Evolutionary conservation across 108 stramenopile genomes (phyloP).

Genomic region (Skeletonema potamos): DNA sequence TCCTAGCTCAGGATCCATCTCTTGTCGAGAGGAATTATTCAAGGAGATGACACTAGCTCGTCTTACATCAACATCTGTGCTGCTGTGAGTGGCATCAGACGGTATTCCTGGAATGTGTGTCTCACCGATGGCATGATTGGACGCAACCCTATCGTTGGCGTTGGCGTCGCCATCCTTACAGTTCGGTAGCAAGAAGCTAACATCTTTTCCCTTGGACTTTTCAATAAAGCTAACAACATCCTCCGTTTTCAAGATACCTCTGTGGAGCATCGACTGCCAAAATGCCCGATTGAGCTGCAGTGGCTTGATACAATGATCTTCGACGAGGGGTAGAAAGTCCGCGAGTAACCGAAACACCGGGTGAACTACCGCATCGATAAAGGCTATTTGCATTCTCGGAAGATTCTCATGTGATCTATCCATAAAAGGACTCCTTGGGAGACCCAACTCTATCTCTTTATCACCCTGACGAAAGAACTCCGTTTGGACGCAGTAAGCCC

Average conservation of each 20-base stretch:
- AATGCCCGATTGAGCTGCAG: conserved; percentile 49
- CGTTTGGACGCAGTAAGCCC: conserved; percentile 49
- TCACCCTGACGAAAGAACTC: conserved; percentile 59
- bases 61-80: conserved; percentile 10
- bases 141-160: neutral
- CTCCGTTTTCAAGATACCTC: conserved; percentile 30
- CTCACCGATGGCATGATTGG: neutral
- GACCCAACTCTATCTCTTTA: conserved; percentile 41
- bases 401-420: conserved; percentile 49
- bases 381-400: conserved; percentile 53
- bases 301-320: conserved; percentile 45
- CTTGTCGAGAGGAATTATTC: neutral
- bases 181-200: conserved; percentile 1
- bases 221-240: conserved; percentile 36
- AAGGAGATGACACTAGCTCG: conserved; percentile 39
- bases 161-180: neutral
- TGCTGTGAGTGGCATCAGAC: conserved; percentile 29
- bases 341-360: conserved; percentile 43
- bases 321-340: conserved; percentile 47
- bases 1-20: conserved; percentile 38
- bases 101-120: conserved; percentile 49
- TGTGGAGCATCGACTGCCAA: conserved; percentile 46
- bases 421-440: conserved; percentile 41
- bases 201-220: conserved; percentile 10
- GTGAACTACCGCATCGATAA: conserved; percentile 50